A percentile compares a stretch with the other conserved stretches of the same genome.
Conservation (phyloP, 106 monocot genomes). For the Triglochin maritima region DNA sequence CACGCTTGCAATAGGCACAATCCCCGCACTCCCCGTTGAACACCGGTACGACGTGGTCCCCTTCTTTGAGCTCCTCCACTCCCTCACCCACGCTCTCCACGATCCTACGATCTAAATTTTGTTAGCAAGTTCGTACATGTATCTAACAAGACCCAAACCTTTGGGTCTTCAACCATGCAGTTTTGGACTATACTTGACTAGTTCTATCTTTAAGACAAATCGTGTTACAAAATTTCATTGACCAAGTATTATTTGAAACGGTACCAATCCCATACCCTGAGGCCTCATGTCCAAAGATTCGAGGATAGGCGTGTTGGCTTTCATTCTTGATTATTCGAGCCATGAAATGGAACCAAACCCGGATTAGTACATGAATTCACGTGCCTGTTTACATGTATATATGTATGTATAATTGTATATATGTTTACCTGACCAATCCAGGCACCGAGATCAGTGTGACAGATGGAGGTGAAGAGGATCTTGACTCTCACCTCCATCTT, state of each 20-base stretch:
- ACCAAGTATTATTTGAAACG: background rate
- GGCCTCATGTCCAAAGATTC: slow-evolving; percentile 52
- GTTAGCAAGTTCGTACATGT: background rate
- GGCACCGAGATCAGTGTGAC: slow-evolving; percentile 13
- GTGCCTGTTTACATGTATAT: background rate
- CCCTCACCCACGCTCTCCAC: slow-evolving; percentile 47
- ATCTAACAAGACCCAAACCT: too few relatives aligned
- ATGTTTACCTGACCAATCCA: slow-evolving; percentile 14
- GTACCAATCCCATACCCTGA: slow-evolving; percentile 35
- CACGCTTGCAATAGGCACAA: slow-evolving; percentile 38
- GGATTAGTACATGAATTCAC: background rate
- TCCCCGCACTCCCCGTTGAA: slow-evolving; percentile 52
- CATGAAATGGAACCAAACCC: background rate
- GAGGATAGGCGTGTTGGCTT: slow-evolving; percentile 46
- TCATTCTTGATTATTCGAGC: background rate
- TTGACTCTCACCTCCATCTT: slow-evolving; percentile 13
- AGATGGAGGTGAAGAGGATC: slow-evolving; percentile 13
- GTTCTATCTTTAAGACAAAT: too few relatives aligned
- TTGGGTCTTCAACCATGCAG: too few relatives aligned
- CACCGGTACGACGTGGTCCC: slow-evolving; percentile 49
- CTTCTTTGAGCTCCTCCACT: slow-evolving; percentile 31
- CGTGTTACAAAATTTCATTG: too few relatives aligned
- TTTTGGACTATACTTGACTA: too few relatives aligned
- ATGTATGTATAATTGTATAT: background rate
- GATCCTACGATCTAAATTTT: slow-evolving; percentile 6